Evolutionary conservation across 169 alveolate genomes (phyloP).

Genomic region (Babesia bovis): DNA sequence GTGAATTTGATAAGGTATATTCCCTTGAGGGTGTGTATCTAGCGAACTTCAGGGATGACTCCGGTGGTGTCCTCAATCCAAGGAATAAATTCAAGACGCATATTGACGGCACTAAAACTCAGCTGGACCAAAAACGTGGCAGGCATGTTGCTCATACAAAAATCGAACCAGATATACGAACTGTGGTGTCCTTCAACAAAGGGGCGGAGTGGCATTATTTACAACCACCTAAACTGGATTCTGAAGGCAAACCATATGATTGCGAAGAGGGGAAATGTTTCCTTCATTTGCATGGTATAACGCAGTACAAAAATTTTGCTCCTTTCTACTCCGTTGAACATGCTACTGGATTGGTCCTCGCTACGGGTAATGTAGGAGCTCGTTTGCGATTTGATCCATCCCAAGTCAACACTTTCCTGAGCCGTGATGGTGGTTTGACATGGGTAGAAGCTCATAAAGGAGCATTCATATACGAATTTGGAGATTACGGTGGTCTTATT

Average conservation of each 20-base stretch:
- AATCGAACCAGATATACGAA: constrained; percentile 78
- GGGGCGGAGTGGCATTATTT: constrained; percentile 97
- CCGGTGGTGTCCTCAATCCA: constrained; percentile 64
- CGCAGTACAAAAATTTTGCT: constrained; percentile 85
- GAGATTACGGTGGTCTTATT: constrained; percentile 98
- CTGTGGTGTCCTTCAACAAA: constrained; percentile 95
- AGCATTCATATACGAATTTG: constrained; percentile 95
- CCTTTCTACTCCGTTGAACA: constrained; percentile 94
- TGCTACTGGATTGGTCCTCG: constrained; percentile 96
- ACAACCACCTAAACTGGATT: constrained; percentile 93
- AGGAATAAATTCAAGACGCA: constrained; percentile 50
- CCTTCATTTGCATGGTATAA: constrained; percentile 91
- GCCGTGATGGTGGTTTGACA: constrained; percentile 97
- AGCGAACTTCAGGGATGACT: constrained; percentile 90
- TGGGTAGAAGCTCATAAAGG: constrained; percentile 98
- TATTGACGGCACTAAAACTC: constrained; percentile 48
- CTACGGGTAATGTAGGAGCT: constrained; percentile 94
- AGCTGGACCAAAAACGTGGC: constrained; percentile 68
- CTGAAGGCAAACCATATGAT: constrained; percentile 87
- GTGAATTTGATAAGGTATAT: constrained; percentile 93
- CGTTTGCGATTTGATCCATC: constrained; percentile 81
- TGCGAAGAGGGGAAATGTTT: constrained; percentile 91
- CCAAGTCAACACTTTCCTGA: constrained; percentile 92
- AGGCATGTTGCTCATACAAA: constrained; percentile 66
- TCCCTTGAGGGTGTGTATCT: constrained; percentile 95